These are phyloP conservation scores for Aspergillus quadricinctus DNA, from an alignment of 2,329 filamentous ascomycete species.

Conservation along the genomic window DNA sequence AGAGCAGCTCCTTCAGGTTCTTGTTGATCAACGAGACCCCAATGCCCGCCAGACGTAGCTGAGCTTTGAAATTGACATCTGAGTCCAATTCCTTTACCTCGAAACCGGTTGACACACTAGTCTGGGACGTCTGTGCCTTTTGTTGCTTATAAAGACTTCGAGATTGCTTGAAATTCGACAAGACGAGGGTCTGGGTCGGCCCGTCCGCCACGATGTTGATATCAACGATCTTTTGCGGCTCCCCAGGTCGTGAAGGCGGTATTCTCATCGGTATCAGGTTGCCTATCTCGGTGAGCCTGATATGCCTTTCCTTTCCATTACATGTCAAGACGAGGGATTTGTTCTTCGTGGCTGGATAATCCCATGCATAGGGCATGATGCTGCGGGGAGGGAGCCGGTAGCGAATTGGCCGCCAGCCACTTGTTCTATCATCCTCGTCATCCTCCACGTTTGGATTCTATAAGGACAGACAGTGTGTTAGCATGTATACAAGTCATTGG, in stretches of 20 bases:
- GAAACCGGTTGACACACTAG: constrained; percentile 65
- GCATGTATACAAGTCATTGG: not conserved
- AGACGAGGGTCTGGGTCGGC: constrained; percentile 86
- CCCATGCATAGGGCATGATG: constrained; percentile 99
- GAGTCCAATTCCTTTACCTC: constrained; percentile 92
- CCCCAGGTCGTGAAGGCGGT: constrained; percentile 57
- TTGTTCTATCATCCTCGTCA: constrained; percentile 71
- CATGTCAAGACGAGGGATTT: constrained; percentile 84
- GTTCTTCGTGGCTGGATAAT: constrained; percentile 95
- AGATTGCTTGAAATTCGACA: constrained; percentile 89
- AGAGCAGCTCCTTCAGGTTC: constrained; percentile 86
- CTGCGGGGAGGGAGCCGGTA: constrained; percentile 90
- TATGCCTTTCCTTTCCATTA: constrained; percentile 76
- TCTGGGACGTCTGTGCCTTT: constrained; percentile 50
- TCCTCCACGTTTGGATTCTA: constrained; percentile 83
- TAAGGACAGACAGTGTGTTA: not conserved
- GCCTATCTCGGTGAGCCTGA: constrained; percentile 94
- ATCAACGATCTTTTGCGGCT: constrained; percentile 81
- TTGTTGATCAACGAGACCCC: constrained; percentile 91
- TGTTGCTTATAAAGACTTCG: constrained; percentile 85
- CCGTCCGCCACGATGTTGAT: constrained; percentile 94
- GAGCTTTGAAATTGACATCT: constrained; percentile 81
- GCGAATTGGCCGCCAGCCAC: constrained; percentile 85
- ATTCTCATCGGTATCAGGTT: constrained; percentile 94
- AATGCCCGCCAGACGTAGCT: constrained; percentile 82